phyloP scores from a whole-genome alignment of 2,329 filamentous ascomycete genomes.

The Aspergillaceae sp. region DNA sequence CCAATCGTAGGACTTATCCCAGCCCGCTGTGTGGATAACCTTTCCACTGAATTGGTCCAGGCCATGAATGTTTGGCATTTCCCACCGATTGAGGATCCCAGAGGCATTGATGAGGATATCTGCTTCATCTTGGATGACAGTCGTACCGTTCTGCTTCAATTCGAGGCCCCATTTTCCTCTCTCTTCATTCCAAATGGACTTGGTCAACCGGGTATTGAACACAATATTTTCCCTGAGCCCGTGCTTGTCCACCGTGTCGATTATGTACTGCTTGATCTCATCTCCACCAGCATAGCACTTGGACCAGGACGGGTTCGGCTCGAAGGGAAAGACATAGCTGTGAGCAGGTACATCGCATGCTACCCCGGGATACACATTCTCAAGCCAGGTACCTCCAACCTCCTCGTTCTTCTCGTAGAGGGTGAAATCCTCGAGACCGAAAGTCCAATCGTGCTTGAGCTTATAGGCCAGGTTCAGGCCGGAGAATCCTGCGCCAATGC shows the following conservation, averaged over 20 bases:
- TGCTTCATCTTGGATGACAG: constrained; percentile 12
- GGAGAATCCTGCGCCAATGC: constrained; percentile 21
- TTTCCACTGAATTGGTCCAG: constrained; percentile 25
- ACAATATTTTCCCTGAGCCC: constrained; percentile 31
- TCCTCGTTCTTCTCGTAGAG: constrained; percentile 23
- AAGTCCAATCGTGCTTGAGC: constrained; percentile 25
- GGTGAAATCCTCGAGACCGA: constrained; percentile 17
- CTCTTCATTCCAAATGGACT: constrained; percentile 30
- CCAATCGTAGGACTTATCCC: constrained; percentile 22
- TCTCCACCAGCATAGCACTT: constrained; percentile 32
- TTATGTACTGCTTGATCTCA: constrained; percentile 41
- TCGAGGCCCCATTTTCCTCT: constrained; percentile 13
- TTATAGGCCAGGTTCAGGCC: constrained; percentile 34
- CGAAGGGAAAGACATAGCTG: constrained; percentile 36
- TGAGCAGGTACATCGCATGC: constrained; percentile 19
- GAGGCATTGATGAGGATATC: constrained; percentile 21
- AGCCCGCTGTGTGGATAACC: constrained; percentile 31
- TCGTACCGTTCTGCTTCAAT: constrained; percentile 5
- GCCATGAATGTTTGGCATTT: constrained; percentile 13
- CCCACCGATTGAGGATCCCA: constrained; percentile 20
- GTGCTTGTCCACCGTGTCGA: constrained; percentile 31
- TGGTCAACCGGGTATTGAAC: constrained; percentile 27
- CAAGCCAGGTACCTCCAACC: constrained; percentile 26
- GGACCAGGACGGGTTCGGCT: constrained; percentile 37
- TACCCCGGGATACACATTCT: constrained; percentile 31